Evolutionary conservation across 2,329 filamentous ascomycete genomes (phyloP).

Genomic region (Helotiales sp.): DNA sequence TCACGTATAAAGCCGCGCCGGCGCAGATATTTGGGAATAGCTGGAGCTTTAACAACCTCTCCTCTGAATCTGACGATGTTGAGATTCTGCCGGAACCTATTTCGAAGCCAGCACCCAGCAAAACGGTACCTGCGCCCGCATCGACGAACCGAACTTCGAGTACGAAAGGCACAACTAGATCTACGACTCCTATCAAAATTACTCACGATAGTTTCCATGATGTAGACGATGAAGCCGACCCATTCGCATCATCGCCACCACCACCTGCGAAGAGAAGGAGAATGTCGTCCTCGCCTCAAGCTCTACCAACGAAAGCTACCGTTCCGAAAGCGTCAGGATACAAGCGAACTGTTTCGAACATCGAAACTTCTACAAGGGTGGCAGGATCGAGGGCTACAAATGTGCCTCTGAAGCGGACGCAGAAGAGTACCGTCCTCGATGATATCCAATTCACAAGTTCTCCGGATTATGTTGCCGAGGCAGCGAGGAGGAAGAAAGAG

Average conservation of each 20-base stretch:
- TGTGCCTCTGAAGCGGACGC: conserved; percentile 36
- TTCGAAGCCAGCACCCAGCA: conserved; percentile 2
- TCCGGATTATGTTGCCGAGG: conserved; percentile 26
- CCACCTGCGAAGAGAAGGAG: conserved; percentile 35
- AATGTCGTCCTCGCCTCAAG: conserved; percentile 24
- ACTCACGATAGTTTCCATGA: conserved; percentile 39
- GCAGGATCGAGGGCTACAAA: conserved; percentile 14
- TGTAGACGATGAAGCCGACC: conserved; percentile 41
- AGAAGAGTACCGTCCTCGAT: conserved; percentile 29
- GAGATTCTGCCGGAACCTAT: background rate
- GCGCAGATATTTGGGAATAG: conserved; percentile 17
- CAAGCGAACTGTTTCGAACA: conserved; percentile 35
- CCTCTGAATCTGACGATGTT: background rate
- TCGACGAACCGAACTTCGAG: background rate
- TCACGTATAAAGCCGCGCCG: background rate
- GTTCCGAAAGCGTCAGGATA: conserved; percentile 12
- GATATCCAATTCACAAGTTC: conserved; percentile 33
- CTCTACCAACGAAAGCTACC: background rate
- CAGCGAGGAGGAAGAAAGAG: conserved; percentile 17
- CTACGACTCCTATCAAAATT: background rate
- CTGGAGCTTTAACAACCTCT: conserved; percentile 26
- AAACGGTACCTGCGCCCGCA: background rate
- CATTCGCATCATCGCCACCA: conserved; percentile 20
- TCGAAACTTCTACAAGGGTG: conserved; percentile 36
- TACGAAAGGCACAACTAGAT: background rate